A percentile compares a stretch with the other conserved stretches of the same genome.
Evolutionary conservation across 805 yeast genomes (phyloP).

Genomic region (Zygoascus flipseniorum): DNA sequence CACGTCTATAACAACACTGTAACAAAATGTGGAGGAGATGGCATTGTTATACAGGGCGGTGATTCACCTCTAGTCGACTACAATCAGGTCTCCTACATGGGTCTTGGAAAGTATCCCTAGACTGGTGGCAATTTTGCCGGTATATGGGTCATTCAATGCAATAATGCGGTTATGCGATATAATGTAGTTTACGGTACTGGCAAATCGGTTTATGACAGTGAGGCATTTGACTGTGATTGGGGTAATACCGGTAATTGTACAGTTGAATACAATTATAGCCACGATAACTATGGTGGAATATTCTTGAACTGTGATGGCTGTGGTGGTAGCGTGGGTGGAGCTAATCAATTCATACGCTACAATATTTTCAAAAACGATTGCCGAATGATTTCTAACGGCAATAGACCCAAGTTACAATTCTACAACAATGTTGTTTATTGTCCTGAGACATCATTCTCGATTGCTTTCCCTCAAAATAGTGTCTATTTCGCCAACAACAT

Average conservation of each 20-base stretch:
- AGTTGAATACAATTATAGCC: slow-evolving; percentile 2
- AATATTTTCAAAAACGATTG: slow-evolving; percentile 3
- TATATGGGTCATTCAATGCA: slow-evolving; percentile 1
- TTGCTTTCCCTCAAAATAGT: not conserved
- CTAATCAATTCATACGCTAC: slow-evolving; percentile 1
- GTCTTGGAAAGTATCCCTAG: slow-evolving; percentile 2
- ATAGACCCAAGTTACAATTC: not conserved
- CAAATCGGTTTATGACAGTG: not conserved
- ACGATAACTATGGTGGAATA: slow-evolving; percentile 1
- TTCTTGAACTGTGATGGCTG: slow-evolving; percentile 4
- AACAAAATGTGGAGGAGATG: slow-evolving; percentile 2
- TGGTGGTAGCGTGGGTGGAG: not conserved
- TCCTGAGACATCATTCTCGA: not conserved
- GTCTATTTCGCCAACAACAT: slow-evolving; percentile 1
- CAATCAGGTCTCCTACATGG: not conserved
- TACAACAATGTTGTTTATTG: slow-evolving; percentile 6
- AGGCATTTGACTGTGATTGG: slow-evolving; percentile 6
- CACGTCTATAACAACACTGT: not conserved
- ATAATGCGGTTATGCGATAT: slow-evolving; percentile 1
- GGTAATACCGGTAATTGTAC: slow-evolving; percentile 3
- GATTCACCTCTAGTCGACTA: slow-evolving; percentile 1
- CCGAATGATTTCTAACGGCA: slow-evolving; percentile 1
- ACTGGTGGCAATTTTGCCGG: slow-evolving; percentile 5
- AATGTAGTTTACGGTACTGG: slow-evolving; percentile 1
- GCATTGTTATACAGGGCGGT: not conserved